Percentiles rank a stretch among this genome's conserved stretches.
Evolutionary conservation across 1,284 basidiomycete genomes (phyloP).

Genomic region (Sanghuangporus baumii): DNA sequence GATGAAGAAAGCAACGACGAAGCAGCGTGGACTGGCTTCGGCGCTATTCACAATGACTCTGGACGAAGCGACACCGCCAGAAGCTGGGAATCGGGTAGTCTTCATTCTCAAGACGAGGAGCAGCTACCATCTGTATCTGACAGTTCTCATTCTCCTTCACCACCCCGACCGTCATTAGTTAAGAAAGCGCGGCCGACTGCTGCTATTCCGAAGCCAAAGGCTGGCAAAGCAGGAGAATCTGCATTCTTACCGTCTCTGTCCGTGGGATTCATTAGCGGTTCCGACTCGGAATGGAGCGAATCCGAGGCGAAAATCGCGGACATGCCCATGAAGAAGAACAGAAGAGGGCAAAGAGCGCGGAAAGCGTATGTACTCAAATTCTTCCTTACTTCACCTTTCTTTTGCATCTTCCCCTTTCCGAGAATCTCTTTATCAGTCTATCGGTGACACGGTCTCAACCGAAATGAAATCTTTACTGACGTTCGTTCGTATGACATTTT

Average conservation of each 20-base stretch:
- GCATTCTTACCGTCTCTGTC: constrained; percentile 87
- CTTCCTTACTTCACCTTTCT: constrained; percentile 13
- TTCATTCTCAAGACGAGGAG: constrained; percentile 26
- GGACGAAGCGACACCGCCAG: constrained; percentile 19
- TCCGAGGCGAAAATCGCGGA: constrained; percentile 55
- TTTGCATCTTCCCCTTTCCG: constrained; percentile 1
- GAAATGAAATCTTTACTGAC: not conserved
- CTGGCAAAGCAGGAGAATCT: constrained; percentile 41
- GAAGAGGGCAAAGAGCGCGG: constrained; percentile 87
- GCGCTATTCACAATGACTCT: constrained; percentile 24
- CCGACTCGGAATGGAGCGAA: constrained; percentile 75
- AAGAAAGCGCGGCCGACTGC: constrained; percentile 15
- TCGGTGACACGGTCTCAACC: not conserved
- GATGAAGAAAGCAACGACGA: constrained; percentile 13
- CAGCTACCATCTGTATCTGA: constrained; percentile 20
- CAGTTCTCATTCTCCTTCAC: constrained; percentile 6
- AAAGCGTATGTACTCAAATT: constrained; percentile 65
- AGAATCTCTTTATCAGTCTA: not conserved
- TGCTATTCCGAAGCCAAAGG: constrained; percentile 14
- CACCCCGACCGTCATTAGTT: constrained; percentile 17
- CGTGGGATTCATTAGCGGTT: constrained; percentile 75
- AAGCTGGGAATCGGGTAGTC: constrained; percentile 39
- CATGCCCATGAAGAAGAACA: constrained; percentile 67
- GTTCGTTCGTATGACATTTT: not conserved
- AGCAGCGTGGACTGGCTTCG: constrained; percentile 13